Conservation (phyloP, 352 stramenopile genomes). For the Elongisporangium anandrum region DNA sequence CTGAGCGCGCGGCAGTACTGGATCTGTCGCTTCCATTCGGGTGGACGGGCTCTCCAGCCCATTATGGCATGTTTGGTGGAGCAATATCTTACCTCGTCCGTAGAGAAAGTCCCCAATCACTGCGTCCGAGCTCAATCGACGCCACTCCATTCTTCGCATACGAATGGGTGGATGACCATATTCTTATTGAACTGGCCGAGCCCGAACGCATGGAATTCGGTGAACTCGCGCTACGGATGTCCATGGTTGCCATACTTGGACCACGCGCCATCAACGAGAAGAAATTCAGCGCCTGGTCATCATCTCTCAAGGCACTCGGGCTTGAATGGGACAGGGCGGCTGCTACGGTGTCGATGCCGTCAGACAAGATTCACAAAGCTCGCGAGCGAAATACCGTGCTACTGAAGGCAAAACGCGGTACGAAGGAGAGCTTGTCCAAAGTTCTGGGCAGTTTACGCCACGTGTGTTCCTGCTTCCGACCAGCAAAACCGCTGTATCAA, state of each 20-base stretch:
- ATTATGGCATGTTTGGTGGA: constrained; percentile 4
- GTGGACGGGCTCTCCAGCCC: constrained; percentile 1
- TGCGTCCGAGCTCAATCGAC: neutral
- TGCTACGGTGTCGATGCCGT: constrained; percentile 8
- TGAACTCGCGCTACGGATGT: constrained; percentile 4
- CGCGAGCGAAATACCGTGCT: neutral
- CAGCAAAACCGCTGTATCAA: constrained; percentile 8
- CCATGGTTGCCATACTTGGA: constrained; percentile 12
- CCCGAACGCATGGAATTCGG: neutral
- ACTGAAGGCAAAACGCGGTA: neutral
- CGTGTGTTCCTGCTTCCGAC: constrained; percentile 3
- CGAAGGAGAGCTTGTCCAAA: neutral
- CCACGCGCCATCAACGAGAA: constrained; percentile 9
- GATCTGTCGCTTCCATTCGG: constrained; percentile 7
- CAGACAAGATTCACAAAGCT: constrained; percentile 11
- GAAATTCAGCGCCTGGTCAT: constrained; percentile 9
- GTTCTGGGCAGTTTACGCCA: neutral
- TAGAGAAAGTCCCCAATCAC: neutral
- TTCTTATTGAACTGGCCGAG: constrained; percentile 4
- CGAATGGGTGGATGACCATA: constrained; percentile 10
- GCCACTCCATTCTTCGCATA: constrained; percentile 3
- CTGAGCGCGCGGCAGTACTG: no score
- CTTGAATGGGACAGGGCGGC: constrained; percentile 7
- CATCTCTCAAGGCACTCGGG: constrained; percentile 1
- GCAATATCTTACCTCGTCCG: constrained; percentile 2